These are phyloP conservation scores for Nymphaea thermarum DNA, from an alignment of 164 flowering plant species.

Conservation along the genomic window DNA sequence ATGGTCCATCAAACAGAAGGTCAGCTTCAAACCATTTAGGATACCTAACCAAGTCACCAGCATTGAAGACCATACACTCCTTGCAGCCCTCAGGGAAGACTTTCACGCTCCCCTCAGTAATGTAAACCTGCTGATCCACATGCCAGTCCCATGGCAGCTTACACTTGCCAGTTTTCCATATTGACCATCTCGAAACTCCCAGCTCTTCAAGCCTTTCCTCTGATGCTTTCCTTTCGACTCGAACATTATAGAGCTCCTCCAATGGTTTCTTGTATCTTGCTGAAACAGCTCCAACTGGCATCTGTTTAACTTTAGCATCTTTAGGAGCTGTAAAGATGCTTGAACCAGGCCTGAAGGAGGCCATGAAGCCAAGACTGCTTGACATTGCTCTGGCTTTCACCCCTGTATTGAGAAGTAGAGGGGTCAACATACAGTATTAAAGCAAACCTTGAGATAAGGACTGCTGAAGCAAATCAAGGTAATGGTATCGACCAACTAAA, in stretches of 20 bases:
- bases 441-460: too few species aligned
- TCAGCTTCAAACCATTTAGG: slow-evolving; percentile 96
- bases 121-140: slow-evolving; percentile 71
- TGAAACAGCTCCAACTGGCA: not conserved
- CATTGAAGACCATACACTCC: slow-evolving; percentile 45
- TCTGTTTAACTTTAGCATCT: not conserved
- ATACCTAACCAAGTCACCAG: slow-evolving; percentile 76
- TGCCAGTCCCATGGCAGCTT: slow-evolving; percentile 87
- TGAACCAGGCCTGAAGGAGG: not conserved
- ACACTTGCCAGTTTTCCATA: slow-evolving; percentile 82
- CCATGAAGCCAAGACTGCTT: not conserved
- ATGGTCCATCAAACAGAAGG: slow-evolving; percentile 64
- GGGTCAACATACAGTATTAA: not conserved
- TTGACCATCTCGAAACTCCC: slow-evolving; percentile 60
- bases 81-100: slow-evolving; percentile 81
- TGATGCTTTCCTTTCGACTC: slow-evolving; percentile 53
- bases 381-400: not conserved
- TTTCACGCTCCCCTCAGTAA: slow-evolving; percentile 77
- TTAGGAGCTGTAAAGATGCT: not conserved
- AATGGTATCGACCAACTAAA: too few species aligned
- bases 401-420: not conserved
- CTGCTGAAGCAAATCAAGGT: too few species aligned
- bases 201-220: slow-evolving; percentile 46
- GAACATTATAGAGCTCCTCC: slow-evolving; percentile 61
- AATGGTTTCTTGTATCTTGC: slow-evolving; percentile 51